A percentile compares a stretch with the other conserved stretches of the same genome.
Conservation (phyloP, 441 rosid genomes). For the Euphorbia corollata region DNA sequence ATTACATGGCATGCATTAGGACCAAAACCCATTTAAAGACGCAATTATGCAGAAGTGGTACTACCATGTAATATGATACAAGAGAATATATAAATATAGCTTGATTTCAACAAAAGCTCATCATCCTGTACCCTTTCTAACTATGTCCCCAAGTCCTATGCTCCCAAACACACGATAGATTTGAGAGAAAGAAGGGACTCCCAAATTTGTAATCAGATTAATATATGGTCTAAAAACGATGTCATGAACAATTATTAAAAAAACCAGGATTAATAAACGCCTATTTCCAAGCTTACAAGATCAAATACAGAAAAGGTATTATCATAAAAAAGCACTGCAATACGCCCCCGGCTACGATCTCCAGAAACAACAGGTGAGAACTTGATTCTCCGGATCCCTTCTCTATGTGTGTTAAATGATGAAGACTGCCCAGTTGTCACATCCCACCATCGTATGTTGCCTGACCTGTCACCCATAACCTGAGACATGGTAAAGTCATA, state of each 20-base stretch:
- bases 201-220: conserved; percentile 8
- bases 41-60: conserved; percentile 11
- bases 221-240: conserved; percentile 4
- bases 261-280: conserved; percentile 9
- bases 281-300: conserved; percentile 58
- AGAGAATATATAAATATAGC: neutral
- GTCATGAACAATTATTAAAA: conserved; percentile 3
- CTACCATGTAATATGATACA: neutral
- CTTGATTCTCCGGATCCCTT: conserved; percentile 89
- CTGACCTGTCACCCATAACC: conserved; percentile 99
- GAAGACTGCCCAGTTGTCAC: conserved; percentile 94
- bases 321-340: conserved; percentile 92
- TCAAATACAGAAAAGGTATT: conserved; percentile 90
- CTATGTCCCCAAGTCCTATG: neutral
- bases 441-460: conserved; percentile 99
- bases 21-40: conserved; percentile 9
- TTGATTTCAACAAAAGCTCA: conserved; percentile 8
- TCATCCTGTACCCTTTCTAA: neutral
- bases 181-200: neutral
- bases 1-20: conserved; percentile 19
- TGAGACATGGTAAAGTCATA: conserved; percentile 35
- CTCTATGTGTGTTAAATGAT: conserved; percentile 82
- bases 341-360: conserved; percentile 87
- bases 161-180: neutral
- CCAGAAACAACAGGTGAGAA: conserved; percentile 95